Evolutionary conservation across 202 grass and related monocot species (phyloP), one percentile per base, ranked within the genome.

Genomic region (Brachypodium distachyon): DNA sequence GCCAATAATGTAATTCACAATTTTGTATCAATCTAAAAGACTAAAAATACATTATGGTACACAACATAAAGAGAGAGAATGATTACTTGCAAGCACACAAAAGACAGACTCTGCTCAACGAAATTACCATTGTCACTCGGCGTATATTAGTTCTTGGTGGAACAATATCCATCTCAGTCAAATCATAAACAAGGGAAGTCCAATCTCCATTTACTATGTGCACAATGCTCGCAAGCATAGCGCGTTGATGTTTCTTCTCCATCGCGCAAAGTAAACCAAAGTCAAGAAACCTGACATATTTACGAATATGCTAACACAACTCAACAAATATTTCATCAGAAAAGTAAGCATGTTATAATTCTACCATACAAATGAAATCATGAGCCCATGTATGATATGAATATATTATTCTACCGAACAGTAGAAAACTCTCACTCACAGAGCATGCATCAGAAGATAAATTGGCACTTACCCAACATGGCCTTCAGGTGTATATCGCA

Each of bases 121-220:
- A 39, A 67, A 72, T 80, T 94, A 97, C 95, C 89, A 97, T 90
- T 74, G 91, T 94, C 43, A 97, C 95, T 72, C 86, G 82, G 7
- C 82, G 86, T 54, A 94, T 82, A 82, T 88, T 97, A 65, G 95
- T 97, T 68, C 83, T 84, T 67, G 91, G 84, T 56, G 86, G 92
- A 83, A 92, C 82, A 48, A 94, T 33, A 86, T 94, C 91, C 91
- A 98, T 98, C 60, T 86, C 73, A 80, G 80, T 88, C 82, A 98
- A 80, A 86, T 98, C 95, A 78, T 89, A 88, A 75, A 94, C 84
- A 77, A 94, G 84, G 41, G 91, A 88, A 44, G 86, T 74, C 95
- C 95, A 98, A 68, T 97, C 95, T 86, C 84, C 95, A 86, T 94
- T 92, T 53, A 89, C 91, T 75, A 97, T 94, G 72, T 92, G 91